A percentile compares a stretch with the other conserved stretches of the same genome.
phyloP scores from a whole-genome alignment of 2,329 filamentous ascomycete species.

The Macrophomina pseudophaseolina region DNA sequence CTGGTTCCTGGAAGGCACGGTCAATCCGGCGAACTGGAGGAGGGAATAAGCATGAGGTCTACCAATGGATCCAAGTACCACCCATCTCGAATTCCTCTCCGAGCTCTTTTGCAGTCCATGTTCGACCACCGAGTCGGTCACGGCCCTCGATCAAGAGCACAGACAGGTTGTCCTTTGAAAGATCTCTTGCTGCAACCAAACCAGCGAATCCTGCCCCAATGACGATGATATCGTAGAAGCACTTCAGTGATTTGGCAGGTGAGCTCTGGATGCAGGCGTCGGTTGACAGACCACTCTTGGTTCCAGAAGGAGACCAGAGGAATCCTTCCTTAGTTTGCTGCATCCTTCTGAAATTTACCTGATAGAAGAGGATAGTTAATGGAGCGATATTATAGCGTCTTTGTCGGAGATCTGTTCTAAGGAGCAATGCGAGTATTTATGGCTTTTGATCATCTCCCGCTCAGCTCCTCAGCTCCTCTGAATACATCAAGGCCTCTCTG shows the following conservation, averaged over 20 bases:
- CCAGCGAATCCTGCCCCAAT: slow-evolving; percentile 49
- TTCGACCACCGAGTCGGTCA: slow-evolving; percentile 56
- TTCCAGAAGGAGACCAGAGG: not conserved
- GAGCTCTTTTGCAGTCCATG: slow-evolving; percentile 52
- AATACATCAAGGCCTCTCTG: no score
- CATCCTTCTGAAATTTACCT: no score
- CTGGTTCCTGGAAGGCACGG: slow-evolving; percentile 22
- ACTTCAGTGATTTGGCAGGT: not conserved
- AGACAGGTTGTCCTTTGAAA: slow-evolving; percentile 39
- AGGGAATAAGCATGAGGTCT: not conserved
- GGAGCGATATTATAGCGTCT: no score
- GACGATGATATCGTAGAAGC: slow-evolving; percentile 43
- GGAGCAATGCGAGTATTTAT: no score
- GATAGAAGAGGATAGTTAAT: no score
- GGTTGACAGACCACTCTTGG: not conserved
- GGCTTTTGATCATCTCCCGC: no score
- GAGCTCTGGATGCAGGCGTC: not conserved
- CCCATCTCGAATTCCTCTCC: slow-evolving; percentile 57
- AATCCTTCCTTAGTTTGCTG: not conserved
- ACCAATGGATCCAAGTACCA: slow-evolving; percentile 57
- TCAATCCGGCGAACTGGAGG: not conserved
- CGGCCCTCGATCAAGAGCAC: slow-evolving; percentile 55
- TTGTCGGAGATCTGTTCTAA: no score
- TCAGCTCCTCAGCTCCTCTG: no score
- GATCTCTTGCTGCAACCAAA: slow-evolving; percentile 40